Evolutionary conservation across 257 asterid genomes (phyloP), one percentile per base, ranked within the genome.

Genomic region (Verbascum thapsus): DNA sequence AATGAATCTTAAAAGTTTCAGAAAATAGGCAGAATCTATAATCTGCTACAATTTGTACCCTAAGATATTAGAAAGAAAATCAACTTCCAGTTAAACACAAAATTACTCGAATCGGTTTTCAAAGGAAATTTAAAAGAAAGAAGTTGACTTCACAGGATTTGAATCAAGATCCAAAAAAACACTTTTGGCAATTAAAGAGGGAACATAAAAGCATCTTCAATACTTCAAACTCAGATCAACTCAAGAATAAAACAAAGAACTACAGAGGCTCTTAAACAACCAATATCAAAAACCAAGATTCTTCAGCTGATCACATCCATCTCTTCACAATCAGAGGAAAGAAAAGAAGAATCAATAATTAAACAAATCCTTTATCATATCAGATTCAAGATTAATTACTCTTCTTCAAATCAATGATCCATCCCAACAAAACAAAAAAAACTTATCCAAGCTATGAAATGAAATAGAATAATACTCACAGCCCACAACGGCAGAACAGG

Each of bases 401-500:
- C 13, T 16, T 12, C 60, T 66, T 52, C 53, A 52, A 19, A 66
- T 53, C 61, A 52, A 52, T 16, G 16, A 45, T 47, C 6, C 30
- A 5, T 22, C 54, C 38, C 4, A 23, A 11, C 18, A 19, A 51
- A 6, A 15, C 40, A 37, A 59, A 22, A 7, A 67, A n/a, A 11
- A 15, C n/a, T n/a, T n/a, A n/a, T n/a, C n/a, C n/a, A n/a, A 58
- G 0, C 6, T 53, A 67, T 9, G 17, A 59, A 50, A 17, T 32
- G 0, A 50, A 1, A 60, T 2, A 73, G 49, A 12, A 7, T 44
- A 32, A 42, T 13, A 78, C 95, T 87, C 56, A 91, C 96, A 81
- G 86, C 91, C 96, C 96, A 91, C 0, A 91, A 76, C 12, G 96
- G 96, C 77, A 82, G 47, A 57, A 72, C 74, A 56, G 96, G 90